Evolutionary conservation across 805 yeast genomes (phyloP).

Genomic region (Metschnikowia drakensbergensis): DNA sequence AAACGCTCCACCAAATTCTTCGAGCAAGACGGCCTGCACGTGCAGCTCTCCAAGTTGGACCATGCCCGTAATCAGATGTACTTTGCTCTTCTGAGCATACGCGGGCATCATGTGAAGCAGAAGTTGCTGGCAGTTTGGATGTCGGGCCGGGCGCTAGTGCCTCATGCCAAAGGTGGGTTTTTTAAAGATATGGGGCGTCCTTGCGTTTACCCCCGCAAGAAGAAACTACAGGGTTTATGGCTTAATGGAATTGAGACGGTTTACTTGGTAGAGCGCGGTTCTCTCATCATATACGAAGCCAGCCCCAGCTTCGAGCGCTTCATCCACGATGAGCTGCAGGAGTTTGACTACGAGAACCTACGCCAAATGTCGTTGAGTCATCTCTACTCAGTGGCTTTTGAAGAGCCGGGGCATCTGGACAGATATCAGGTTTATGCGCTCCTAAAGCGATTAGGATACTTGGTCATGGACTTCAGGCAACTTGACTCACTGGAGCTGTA

Average conservation of each 20-base stretch:
- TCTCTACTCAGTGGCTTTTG: slow-evolving; percentile 52
- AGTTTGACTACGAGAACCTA: slow-evolving; percentile 23
- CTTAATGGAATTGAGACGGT: slow-evolving; percentile 65
- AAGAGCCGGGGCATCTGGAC: slow-evolving; percentile 38
- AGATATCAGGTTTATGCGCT: slow-evolving; percentile 66
- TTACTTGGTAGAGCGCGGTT: slow-evolving; percentile 79
- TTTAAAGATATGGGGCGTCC: slow-evolving; percentile 70
- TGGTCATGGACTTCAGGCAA: slow-evolving; percentile 33
- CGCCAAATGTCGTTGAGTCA: slow-evolving; percentile 56
- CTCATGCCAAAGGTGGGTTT: slow-evolving; percentile 63
- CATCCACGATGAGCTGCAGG: slow-evolving; percentile 19
- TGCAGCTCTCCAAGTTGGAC: slow-evolving; percentile 46
- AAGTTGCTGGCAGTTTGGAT: slow-evolving; percentile 49
- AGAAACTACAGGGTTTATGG: slow-evolving; percentile 34
- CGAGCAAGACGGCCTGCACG: slow-evolving; percentile 70
- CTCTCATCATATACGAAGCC: slow-evolving; percentile 29
- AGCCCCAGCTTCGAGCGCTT: slow-evolving; percentile 20
- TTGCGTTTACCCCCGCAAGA: slow-evolving; percentile 10
- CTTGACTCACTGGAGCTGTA: neutral
- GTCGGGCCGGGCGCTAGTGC: slow-evolving; percentile 29
- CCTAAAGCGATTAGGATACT: slow-evolving; percentile 74
- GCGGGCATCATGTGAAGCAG: slow-evolving; percentile 50
- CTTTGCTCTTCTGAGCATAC: slow-evolving; percentile 49
- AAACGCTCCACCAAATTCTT: slow-evolving; percentile 83
- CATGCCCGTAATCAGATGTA: slow-evolving; percentile 70